Base-by-base conservation (phyloP, 768 basidiomycete species). In the Podaxis sp. region DNA sequence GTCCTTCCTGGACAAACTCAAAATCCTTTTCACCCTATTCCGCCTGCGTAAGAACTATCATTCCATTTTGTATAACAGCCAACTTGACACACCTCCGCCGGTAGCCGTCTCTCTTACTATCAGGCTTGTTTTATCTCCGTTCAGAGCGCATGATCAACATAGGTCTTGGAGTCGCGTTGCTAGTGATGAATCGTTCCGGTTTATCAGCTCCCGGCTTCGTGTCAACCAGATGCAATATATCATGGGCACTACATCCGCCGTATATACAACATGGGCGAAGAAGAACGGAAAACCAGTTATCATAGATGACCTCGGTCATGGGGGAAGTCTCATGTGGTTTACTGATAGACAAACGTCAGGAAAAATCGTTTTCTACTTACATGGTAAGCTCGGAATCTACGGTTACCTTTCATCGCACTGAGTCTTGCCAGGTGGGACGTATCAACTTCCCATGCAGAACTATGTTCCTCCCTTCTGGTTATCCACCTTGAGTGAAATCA, bases 361-460 rank as follows among this genome's bases (percentile, higher is more conserved):
- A 19, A 68, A 69, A 38, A 74, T 79, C 17, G 61, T 79, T 3
- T 65, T 76, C 13, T 75, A 73, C 55, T 55, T 72, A 17, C 77
- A 72, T 54, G 75, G 76, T 76, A 51, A 29, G 46, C 61, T 49
- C 52, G 51, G 19, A 49, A 52, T 2, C 41, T 27, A n/a, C 9
- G 15, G 25, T 17, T n/a, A 41, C 40, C 51, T 37, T 43, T 8
- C 13, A 12, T 27, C 7, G 11, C 15, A 2, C 33, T 54, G 33
- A 56, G 24, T n/a, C 4, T 57, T 24, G 1, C 13, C 41, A 79
- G 76, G 76, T 22, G 76, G 77, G 29, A 75, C 63, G 0, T 77
- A 70, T 63, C 53, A 73, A 9, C 40, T 69, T 6, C 70, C 75
- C 12, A 51, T 72, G 22, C n/a, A 64, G 2, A 61, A 69, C 33